These are phyloP conservation scores for Cutaneotrichosporon sp. DNA, from an alignment of 1,284 basidiomycete genomes.

Conservation along the genomic window DNA sequence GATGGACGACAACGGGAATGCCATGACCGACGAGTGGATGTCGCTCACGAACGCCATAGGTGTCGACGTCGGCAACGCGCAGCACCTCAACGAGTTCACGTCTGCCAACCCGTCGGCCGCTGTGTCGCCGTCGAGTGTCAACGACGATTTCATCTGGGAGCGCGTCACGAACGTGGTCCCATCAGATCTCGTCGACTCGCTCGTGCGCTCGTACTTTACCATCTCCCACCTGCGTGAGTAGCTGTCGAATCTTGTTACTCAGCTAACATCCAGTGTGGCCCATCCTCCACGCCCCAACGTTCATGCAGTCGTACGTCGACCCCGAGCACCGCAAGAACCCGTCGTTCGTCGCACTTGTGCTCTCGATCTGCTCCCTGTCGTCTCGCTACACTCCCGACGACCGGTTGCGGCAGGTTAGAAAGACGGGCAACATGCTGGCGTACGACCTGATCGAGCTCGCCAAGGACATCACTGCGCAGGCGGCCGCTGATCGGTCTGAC, in stretches of 20 bases:
- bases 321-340: constrained; percentile 30
- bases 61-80: constrained; percentile 27
- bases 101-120: constrained; percentile 9
- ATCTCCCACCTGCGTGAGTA: constrained; percentile 38
- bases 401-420: constrained; percentile 18
- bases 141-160: constrained; percentile 31
- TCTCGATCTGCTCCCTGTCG: constrained; percentile 38
- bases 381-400: constrained; percentile 37
- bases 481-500: constrained; percentile 32
- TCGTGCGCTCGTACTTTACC: constrained; percentile 41
- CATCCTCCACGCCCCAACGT: constrained; percentile 39
- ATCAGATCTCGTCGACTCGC: constrained; percentile 28
- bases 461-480: constrained; percentile 21
- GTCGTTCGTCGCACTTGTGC: constrained; percentile 37
- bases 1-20: constrained; percentile 20
- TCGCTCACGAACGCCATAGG: constrained; percentile 38
- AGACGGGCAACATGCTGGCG: constrained; percentile 20
- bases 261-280: constrained; percentile 34
- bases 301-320: constrained; percentile 32
- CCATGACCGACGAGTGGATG: constrained; percentile 36
- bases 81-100: constrained; percentile 14
- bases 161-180: constrained; percentile 29
- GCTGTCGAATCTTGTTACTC: no score
- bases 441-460: constrained; percentile 28
- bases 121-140: constrained; percentile 20